Conservation (phyloP, 306 rosid species). For the Psophocarpus tetragonolobus region DNA sequence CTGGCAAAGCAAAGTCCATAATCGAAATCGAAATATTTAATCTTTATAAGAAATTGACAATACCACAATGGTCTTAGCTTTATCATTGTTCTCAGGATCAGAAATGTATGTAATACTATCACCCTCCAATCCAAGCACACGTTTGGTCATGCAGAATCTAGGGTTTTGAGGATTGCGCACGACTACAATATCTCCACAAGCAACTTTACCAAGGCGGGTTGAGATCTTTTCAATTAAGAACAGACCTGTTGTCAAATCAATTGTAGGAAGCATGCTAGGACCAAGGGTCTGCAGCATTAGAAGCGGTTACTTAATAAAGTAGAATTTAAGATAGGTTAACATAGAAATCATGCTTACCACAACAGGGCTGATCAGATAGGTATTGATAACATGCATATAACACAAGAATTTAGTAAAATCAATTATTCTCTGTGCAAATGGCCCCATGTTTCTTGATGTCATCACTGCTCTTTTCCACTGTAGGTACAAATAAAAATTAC, state of each 20-base stretch:
- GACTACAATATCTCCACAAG: constrained; percentile 59
- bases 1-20: constrained; percentile 4
- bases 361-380: constrained; percentile 39
- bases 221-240: constrained; percentile 57
- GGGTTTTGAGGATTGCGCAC: constrained; percentile 59
- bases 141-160: constrained; percentile 44
- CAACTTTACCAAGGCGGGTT: constrained; percentile 49
- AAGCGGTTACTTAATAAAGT: constrained; percentile 9
- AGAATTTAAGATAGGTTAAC: background rate
- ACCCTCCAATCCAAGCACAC: constrained; percentile 77
- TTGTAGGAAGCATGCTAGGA: constrained; percentile 86
- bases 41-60: constrained; percentile 3
- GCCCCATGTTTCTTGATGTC: constrained; percentile 17
- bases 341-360: constrained; percentile 37
- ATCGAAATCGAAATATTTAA: background rate
- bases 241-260: constrained; percentile 31
- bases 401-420: constrained; percentile 51
- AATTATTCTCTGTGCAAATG: too few species aligned
- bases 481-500: background rate
- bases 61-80: constrained; percentile 65
- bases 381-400: constrained; percentile 47
- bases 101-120: constrained; percentile 58
- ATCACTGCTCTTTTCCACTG: background rate
- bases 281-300: constrained; percentile 57
- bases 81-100: constrained; percentile 51